These are phyloP conservation scores for Lachnellula occidentalis DNA, from an alignment of 2,329 filamentous ascomycete genomes.

Conservation along the genomic window DNA sequence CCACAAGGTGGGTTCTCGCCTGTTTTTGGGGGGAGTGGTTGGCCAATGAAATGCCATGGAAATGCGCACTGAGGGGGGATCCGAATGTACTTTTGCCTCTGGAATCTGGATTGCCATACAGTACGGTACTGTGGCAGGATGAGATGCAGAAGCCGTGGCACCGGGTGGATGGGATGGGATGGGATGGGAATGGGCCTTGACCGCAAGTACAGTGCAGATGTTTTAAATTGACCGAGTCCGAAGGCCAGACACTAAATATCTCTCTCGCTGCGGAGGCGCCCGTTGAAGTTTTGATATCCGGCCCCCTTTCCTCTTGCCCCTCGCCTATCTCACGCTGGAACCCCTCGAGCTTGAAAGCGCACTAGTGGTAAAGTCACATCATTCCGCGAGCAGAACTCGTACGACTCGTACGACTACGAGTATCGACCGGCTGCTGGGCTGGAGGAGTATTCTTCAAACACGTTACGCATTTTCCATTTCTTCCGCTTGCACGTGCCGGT, in stretches of 20 bases:
- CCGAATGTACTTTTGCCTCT: no score
- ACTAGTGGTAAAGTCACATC: conserved; percentile 17
- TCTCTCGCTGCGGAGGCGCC: conserved; percentile 9
- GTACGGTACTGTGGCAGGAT: no score
- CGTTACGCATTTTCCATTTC: not conserved
- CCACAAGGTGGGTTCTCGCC: conserved; percentile 17
- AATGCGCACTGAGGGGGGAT: no score
- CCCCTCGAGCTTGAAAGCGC: conserved; percentile 4
- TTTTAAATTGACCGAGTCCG: no score
- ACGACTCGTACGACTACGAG: conserved; percentile 23
- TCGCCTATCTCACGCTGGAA: not conserved
- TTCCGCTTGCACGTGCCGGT: not conserved
- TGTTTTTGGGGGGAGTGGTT: no score
- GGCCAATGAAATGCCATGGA: no score
- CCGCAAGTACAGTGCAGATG: no score
- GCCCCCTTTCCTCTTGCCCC: not conserved
- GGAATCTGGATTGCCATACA: no score
- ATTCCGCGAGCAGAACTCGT: not conserved
- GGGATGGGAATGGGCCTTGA: not conserved
- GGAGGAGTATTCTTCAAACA: conserved; percentile 15
- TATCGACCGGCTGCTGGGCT: conserved; percentile 18
- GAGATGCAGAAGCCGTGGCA: no score
- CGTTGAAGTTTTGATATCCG: conserved; percentile 9
- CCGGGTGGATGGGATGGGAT: no score
- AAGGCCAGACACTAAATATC: not conserved